Conservation (phyloP, 2,329 filamentous ascomycete genomes). For the Alternaria sp. region DNA sequence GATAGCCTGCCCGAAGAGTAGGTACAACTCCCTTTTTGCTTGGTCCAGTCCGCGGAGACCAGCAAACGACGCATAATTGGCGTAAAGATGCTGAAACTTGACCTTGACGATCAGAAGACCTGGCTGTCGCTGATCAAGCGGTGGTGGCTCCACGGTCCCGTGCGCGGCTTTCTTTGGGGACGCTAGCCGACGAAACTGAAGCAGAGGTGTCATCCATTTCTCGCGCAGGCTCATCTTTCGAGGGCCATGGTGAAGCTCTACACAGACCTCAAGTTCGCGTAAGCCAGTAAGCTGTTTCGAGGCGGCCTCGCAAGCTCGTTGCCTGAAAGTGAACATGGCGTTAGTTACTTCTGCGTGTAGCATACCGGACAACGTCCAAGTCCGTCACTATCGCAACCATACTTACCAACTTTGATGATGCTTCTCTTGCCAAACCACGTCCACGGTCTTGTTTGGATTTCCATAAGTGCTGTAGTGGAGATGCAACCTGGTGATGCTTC, state of each 20-base stretch:
- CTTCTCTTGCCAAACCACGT: slow-evolving; percentile 33
- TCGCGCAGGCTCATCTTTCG: slow-evolving; percentile 31
- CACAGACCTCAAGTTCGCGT: slow-evolving; percentile 28
- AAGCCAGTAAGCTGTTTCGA: slow-evolving; percentile 30
- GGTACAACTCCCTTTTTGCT: slow-evolving; percentile 32
- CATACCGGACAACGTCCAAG: not conserved
- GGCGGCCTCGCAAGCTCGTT: slow-evolving; percentile 22
- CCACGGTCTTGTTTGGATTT: slow-evolving; percentile 7
- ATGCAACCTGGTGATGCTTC: slow-evolving; percentile 34
- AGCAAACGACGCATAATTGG: not conserved
- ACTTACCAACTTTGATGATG: slow-evolving; percentile 30
- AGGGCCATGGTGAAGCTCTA: slow-evolving; percentile 21
- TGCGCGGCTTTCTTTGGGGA: not conserved
- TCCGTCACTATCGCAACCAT: not conserved
- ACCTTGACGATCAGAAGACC: slow-evolving; percentile 22
- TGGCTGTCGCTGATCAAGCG: not conserved
- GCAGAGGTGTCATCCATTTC: slow-evolving; percentile 35
- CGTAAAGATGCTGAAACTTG: not conserved
- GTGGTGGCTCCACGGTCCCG: not conserved
- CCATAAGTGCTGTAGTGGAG: slow-evolving; percentile 42
- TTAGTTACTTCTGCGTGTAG: not conserved
- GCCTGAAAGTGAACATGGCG: not conserved
- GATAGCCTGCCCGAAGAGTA: slow-evolving; percentile 37
- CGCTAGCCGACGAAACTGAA: slow-evolving; percentile 34
- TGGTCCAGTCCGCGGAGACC: not conserved